Percentiles rank a stretch among this genome's conserved stretches.
phyloP scores from a whole-genome alignment of 108 stramenopile species.

The Nannochloropsis salina region DNA sequence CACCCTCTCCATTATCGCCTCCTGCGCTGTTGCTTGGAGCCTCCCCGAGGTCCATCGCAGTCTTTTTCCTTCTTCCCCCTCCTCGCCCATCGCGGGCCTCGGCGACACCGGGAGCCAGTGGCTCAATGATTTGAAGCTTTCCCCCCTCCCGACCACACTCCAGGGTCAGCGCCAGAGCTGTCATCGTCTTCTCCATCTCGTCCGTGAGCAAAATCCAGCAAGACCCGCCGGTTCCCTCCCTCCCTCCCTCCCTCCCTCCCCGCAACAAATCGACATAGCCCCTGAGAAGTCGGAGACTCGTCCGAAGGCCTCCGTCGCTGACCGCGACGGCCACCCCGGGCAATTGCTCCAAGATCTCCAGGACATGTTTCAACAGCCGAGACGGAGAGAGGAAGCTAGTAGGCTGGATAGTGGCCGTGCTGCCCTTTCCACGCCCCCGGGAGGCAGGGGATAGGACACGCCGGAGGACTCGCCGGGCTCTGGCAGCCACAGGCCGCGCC shows the following conservation, averaged over 20 bases:
- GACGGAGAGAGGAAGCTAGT: neutral
- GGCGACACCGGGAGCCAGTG: neutral
- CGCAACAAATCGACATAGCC: neutral
- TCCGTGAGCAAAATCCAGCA: neutral
- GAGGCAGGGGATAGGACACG: neutral
- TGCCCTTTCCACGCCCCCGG: neutral
- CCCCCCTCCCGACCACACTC: neutral
- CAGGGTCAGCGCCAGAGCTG: neutral
- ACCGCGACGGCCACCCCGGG: neutral
- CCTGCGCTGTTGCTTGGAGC: neutral
- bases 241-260: neutral
- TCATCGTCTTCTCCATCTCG: constrained; percentile 17
- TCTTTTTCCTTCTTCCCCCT: neutral
- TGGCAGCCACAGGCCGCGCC: neutral
- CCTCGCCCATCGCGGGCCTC: neutral
- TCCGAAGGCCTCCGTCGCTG: neutral
- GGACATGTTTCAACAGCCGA: neutral
- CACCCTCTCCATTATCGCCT: neutral
- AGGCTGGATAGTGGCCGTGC: neutral
- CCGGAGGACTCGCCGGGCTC: neutral
- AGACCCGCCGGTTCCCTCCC: neutral
- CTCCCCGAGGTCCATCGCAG: neutral
- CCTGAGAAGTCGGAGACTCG: neutral
- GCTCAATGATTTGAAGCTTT: neutral
- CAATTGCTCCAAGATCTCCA: neutral